Evolutionary conservation across 495 filamentous ascomycete species (phyloP), one percentile per base, ranked within the genome.

Genomic region (Lasiosphaeria hispida): DNA sequence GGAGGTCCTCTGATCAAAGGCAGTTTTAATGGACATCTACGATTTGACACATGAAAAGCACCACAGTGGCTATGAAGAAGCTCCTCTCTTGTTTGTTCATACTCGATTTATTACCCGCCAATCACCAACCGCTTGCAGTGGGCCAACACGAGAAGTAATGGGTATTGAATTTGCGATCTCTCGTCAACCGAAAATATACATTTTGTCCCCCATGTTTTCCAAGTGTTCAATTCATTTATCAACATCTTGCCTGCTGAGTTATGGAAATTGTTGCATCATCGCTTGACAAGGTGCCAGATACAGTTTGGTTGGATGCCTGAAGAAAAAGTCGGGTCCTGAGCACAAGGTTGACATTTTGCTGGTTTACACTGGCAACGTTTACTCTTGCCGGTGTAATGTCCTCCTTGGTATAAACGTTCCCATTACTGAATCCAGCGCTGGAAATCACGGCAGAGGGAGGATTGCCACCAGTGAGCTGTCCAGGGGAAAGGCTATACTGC

Each of bases 401-500:
- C 33, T 10, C 19, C 48, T 51, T 51, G 34, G 48, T 51, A 7
- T 51, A 51, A 3, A 17, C 13, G n/a, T 51, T 51, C 14, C 7
- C 34, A 5, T 34, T 34, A 1, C 48, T 34, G 13, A 51, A 51
- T 11, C 13, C 48, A 0, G 48, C 30, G 1, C 33, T 38, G n/a
- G 34, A 17, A 7, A 51, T 9, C 13, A 38, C 34, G 9, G 48
- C 48, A 2, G 23, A 14, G 11, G 48, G 33, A 30, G 48, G 48
- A 13, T 51, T 51, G 17, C 33, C 33, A 13, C 48, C 48, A 0
- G 34, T 38, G 1, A 51, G 11, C n/a, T 38, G 30, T 14, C 55
- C 55, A 10, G 55, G 55, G 5, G 44, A 50, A 19, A 49, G 9
- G 44, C n/a, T 57, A 30, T 57, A 57, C 55, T 57, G 44, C 7